phyloP scores from a whole-genome alignment of 179 eudicot species.

The Patellifolia procumbens region DNA sequence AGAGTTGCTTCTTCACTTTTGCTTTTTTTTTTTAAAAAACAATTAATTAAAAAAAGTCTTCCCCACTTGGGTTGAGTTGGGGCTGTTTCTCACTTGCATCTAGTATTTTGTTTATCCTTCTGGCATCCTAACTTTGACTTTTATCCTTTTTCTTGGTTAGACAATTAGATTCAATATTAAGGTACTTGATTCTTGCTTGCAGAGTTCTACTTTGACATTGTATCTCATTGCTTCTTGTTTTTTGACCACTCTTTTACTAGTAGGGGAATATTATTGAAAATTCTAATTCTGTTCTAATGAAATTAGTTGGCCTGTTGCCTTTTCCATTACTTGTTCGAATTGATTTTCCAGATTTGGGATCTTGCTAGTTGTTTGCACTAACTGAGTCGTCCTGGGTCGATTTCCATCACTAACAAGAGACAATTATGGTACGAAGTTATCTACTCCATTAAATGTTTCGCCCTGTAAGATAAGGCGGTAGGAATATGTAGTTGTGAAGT shows the following conservation, averaged over 20 bases:
- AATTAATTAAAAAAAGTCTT: conserved; percentile 28
- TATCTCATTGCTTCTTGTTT: conserved; percentile 14
- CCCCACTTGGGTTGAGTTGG: conserved; percentile 32
- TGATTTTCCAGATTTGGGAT: conserved; percentile 16
- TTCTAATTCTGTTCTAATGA: neutral
- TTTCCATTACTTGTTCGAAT: neutral
- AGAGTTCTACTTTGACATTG: conserved; percentile 33
- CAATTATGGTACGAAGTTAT: conserved; percentile 2
- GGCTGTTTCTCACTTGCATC: conserved; percentile 20
- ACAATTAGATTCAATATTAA: conserved; percentile 23
- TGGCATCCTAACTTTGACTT: conserved; percentile 44
- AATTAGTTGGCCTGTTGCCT: conserved; percentile 22
- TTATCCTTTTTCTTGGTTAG: conserved; percentile 2
- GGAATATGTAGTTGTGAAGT: neutral
- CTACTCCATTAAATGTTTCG: conserved; percentile 5
- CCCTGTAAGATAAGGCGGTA: conserved; percentile 6
- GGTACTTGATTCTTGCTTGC: conserved; percentile 24
- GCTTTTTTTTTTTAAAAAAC: conserved; percentile 27
- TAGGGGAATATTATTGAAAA: neutral
- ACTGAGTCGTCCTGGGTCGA: neutral
- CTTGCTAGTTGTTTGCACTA: conserved; percentile 4
- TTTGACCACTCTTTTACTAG: conserved; percentile 28
- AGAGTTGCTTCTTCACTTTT: conserved; percentile 47
- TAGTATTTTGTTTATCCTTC: conserved; percentile 28
- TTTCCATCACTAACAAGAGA: neutral